phyloP scores from a whole-genome alignment of 2,329 filamentous ascomycete genomes.

The Sporothrix curviconia region DNA sequence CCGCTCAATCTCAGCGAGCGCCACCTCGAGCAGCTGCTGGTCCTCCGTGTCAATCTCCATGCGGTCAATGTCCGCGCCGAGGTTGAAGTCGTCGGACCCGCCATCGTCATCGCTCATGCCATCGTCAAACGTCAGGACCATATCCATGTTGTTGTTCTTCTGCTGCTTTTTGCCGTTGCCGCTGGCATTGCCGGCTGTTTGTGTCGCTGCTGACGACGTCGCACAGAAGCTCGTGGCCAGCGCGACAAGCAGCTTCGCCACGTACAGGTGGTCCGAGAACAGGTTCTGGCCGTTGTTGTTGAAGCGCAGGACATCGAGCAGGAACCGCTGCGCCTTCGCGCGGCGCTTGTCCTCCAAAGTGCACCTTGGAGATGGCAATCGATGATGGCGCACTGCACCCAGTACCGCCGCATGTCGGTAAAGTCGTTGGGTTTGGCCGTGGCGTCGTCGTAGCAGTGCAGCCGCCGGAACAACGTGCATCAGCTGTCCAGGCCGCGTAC shows the following conservation, averaged over 20 bases:
- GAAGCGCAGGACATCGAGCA: constrained; percentile 82
- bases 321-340: constrained; percentile 71
- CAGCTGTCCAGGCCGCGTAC: constrained; percentile 52
- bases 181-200: constrained; percentile 13
- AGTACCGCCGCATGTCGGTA: constrained; percentile 74
- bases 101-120: constrained; percentile 14
- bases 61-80: constrained; percentile 35
- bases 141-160: constrained; percentile 16
- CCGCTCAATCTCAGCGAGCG: constrained; percentile 58
- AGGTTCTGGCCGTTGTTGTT: constrained; percentile 92
- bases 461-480: constrained; percentile 77
- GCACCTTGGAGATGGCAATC: constrained; percentile 71
- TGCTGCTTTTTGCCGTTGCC: constrained; percentile 12
- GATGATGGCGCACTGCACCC: constrained; percentile 77
- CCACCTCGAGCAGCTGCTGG: constrained; percentile 43
- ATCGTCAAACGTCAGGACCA: constrained; percentile 32
- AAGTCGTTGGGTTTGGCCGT: constrained; percentile 91
- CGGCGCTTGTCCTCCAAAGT: constrained; percentile 73
- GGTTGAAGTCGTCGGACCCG: constrained; percentile 19
- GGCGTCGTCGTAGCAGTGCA: constrained; percentile 77
- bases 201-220: constrained; percentile 25
- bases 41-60: constrained; percentile 30
- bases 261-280: constrained; percentile 84
- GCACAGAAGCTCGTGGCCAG: constrained; percentile 54
- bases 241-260: constrained; percentile 67